These are phyloP conservation scores for Quercus phellos DNA, from an alignment of 331 rosid species.

Conservation along the genomic window DNA sequence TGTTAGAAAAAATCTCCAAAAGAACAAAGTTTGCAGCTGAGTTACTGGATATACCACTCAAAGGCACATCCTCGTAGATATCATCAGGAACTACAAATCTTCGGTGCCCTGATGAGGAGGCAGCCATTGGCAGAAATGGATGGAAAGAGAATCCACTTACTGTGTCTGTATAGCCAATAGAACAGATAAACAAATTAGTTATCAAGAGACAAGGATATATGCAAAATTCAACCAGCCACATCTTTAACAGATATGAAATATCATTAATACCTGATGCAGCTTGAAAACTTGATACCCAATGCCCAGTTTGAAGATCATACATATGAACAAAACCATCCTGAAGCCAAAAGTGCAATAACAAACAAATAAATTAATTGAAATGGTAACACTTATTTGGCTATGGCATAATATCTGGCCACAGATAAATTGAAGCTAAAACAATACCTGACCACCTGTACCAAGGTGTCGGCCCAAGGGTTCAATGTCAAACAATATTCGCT, in stretches of 20 bases:
- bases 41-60: conserved; percentile 54
- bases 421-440: conserved; percentile 11
- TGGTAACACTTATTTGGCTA: conserved; percentile 4
- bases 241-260: conserved; percentile 12
- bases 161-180: conserved; percentile 52
- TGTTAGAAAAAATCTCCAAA: neutral
- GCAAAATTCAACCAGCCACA: conserved; percentile 8
- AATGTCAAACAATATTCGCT: conserved; percentile 79
- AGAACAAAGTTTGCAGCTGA: conserved; percentile 1
- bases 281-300: conserved; percentile 81
- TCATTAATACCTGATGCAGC: conserved; percentile 71
- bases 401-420: conserved; percentile 10
- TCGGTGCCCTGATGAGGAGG: conserved; percentile 86
- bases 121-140: conserved; percentile 81
- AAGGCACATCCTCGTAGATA: conserved; percentile 39
- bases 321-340: conserved; percentile 87
- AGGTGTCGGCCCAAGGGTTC: conserved; percentile 85
- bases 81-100: conserved; percentile 73
- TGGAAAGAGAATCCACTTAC: conserved; percentile 84
- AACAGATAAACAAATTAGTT: conserved; percentile 13
- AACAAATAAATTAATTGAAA: neutral
- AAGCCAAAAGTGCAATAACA: conserved; percentile 18
- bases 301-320: conserved; percentile 91
- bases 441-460: conserved; percentile 97
- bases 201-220: neutral